phyloP scores from a whole-genome alignment of 805 yeast genomes.

The Suhomyces sp. region DNA sequence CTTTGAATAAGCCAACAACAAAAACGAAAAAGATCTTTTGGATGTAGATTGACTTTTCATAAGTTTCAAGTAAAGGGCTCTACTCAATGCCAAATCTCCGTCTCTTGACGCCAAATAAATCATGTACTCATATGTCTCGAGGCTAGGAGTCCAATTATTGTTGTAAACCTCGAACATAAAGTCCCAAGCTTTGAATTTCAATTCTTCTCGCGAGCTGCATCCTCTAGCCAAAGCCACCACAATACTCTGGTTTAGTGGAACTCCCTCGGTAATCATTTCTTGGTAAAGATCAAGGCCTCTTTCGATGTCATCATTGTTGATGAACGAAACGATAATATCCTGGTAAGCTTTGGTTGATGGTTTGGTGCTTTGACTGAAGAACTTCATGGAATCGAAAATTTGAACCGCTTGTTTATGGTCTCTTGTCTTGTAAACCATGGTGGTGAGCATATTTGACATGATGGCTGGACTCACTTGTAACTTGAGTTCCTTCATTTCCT shows the following conservation, averaged over 20 bases:
- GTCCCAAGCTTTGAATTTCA: slow-evolving; percentile 68
- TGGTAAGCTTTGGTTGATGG: slow-evolving; percentile 72
- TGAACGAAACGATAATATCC: slow-evolving; percentile 65
- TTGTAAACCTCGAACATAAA: slow-evolving; percentile 64
- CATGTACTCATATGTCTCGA: slow-evolving; percentile 61
- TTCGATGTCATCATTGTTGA: slow-evolving; percentile 61
- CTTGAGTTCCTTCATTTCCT: slow-evolving; percentile 35
- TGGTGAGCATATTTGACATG: slow-evolving; percentile 57
- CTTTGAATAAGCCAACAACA: slow-evolving; percentile 51
- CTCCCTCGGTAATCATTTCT: slow-evolving; percentile 50
- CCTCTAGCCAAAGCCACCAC: slow-evolving; percentile 64
- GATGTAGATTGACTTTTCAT: slow-evolving; percentile 33
- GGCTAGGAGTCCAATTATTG: slow-evolving; percentile 39
- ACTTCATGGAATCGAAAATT: slow-evolving; percentile 83
- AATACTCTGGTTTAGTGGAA: slow-evolving; percentile 32
- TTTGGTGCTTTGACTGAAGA: slow-evolving; percentile 57
- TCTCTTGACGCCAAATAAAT: slow-evolving; percentile 74
- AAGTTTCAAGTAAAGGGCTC: slow-evolving; percentile 61
- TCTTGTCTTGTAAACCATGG: slow-evolving; percentile 51
- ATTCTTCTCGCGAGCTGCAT: slow-evolving; percentile 52
- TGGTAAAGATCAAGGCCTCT: slow-evolving; percentile 72
- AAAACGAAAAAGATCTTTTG: slow-evolving; percentile 42
- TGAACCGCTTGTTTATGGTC: slow-evolving; percentile 62
- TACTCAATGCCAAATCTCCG: slow-evolving; percentile 69
- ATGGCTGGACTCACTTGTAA: slow-evolving; percentile 44